phyloP scores from a whole-genome alignment of 1,139 yeast species.

The Eremothecium gossypii region DNA sequence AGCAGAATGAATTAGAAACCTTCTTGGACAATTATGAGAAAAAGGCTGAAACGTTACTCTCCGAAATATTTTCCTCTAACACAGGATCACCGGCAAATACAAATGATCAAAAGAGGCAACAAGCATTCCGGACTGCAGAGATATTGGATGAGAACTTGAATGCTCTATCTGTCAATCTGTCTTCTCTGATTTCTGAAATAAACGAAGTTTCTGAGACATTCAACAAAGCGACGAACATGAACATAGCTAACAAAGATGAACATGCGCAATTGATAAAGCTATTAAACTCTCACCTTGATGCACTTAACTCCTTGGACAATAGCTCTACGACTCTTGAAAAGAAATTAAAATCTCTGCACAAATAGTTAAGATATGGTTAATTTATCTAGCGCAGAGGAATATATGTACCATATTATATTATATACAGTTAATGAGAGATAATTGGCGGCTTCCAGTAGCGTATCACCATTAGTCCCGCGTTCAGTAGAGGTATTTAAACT shows the following conservation, averaged over 20 bases:
- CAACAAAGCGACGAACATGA: conserved; percentile 51
- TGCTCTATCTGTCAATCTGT: conserved; percentile 61
- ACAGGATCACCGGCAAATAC: conserved; percentile 21
- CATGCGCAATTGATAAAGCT: conserved; percentile 60
- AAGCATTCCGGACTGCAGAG: conserved; percentile 85
- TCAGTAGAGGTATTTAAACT: too few species aligned
- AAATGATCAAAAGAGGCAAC: conserved; percentile 77
- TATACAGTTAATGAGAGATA: too few species aligned
- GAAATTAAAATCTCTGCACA: conserved; percentile 36
- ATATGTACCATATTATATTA: too few species aligned
- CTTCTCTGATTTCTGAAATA: conserved; percentile 73
- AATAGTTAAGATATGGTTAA: conserved; percentile 6
- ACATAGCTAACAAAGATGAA: conserved; percentile 25
- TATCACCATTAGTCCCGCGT: too few species aligned
- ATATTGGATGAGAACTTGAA: conserved; percentile 75
- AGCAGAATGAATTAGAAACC: conserved; percentile 83
- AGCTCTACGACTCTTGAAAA: conserved; percentile 60
- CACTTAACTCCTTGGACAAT: conserved; percentile 77
- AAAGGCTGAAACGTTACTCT: conserved; percentile 59
- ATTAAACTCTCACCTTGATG: conserved; percentile 80
- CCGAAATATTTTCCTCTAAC: conserved; percentile 33
- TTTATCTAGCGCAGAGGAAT: too few species aligned
- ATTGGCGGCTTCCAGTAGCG: too few species aligned
- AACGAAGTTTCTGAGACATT: conserved; percentile 79
- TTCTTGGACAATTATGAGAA: conserved; percentile 77